Evolutionary conservation across 2,329 filamentous ascomycete species (phyloP).

Genomic region (Ophiostoma himal-ulmi): DNA sequence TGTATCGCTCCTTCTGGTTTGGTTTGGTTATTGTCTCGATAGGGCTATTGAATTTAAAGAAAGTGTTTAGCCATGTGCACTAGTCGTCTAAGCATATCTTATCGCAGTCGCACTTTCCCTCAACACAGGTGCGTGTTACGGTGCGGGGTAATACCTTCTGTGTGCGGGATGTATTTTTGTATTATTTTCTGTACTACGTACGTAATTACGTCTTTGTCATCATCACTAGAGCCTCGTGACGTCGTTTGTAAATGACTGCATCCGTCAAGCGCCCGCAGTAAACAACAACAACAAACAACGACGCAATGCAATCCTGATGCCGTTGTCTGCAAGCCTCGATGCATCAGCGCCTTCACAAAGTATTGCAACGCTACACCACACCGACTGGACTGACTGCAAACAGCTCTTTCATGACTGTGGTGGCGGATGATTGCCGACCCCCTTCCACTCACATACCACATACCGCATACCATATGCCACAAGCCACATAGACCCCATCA

Average conservation of each 20-base stretch:
- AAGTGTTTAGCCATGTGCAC: not conserved
- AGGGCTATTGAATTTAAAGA: not conserved
- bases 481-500: not conserved
- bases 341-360: not conserved
- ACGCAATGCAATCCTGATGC: not conserved
- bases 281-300: not conserved
- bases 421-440: not conserved
- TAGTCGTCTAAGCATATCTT: not conserved
- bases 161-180: not conserved
- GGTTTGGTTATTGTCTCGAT: not conserved
- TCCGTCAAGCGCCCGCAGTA: not conserved
- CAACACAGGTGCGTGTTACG: not conserved
- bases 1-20: not conserved
- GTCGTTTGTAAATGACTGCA: not conserved
- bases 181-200: not conserved
- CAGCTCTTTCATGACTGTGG: not conserved
- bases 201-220: constrained; percentile 1
- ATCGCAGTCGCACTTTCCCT: not conserved
- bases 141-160: constrained; percentile 8
- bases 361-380: not conserved
- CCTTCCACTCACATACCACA: not conserved
- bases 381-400: not conserved
- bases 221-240: not conserved
- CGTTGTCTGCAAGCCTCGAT: not conserved
- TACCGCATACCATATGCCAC: not conserved